phyloP scores from a whole-genome alignment of 495 filamentous ascomycete genomes.

The Talaromyces thailandensis region DNA sequence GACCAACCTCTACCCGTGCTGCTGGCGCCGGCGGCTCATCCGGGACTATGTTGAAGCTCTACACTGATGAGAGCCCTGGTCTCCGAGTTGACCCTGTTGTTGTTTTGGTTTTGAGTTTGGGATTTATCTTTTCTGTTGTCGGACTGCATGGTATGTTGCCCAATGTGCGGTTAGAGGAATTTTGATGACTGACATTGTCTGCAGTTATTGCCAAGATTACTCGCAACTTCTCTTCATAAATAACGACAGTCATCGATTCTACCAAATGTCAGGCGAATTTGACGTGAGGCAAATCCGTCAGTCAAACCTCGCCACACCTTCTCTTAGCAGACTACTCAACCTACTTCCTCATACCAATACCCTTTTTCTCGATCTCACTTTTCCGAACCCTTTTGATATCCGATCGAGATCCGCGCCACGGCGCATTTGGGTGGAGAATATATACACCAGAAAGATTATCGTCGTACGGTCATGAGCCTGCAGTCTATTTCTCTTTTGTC shows the following conservation, averaged over 20 bases:
- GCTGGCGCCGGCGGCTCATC: constrained; percentile 93
- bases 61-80: constrained; percentile 95
- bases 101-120: constrained; percentile 85
- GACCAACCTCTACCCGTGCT: constrained; percentile 82
- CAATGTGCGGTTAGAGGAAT: background rate
- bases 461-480: background rate
- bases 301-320: background rate
- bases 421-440: background rate
- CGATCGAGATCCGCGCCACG: background rate
- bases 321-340: background rate
- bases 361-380: background rate
- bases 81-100: constrained; percentile 96
- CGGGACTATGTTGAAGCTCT: constrained; percentile 98
- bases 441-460: background rate
- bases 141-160: constrained; percentile 78
- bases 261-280: background rate
- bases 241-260: background rate
- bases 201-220: constrained; percentile 95
- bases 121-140: constrained; percentile 98
- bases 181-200: constrained; percentile 15
- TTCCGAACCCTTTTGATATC: background rate
- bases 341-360: background rate
- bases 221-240: constrained; percentile 67
- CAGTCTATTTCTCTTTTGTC: background rate
- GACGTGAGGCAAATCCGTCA: background rate